Evolutionary conservation across 208 protist genomes (phyloP), one percentile per base, ranked within the genome.

Genomic region (Leishmania tarentolae): DNA sequence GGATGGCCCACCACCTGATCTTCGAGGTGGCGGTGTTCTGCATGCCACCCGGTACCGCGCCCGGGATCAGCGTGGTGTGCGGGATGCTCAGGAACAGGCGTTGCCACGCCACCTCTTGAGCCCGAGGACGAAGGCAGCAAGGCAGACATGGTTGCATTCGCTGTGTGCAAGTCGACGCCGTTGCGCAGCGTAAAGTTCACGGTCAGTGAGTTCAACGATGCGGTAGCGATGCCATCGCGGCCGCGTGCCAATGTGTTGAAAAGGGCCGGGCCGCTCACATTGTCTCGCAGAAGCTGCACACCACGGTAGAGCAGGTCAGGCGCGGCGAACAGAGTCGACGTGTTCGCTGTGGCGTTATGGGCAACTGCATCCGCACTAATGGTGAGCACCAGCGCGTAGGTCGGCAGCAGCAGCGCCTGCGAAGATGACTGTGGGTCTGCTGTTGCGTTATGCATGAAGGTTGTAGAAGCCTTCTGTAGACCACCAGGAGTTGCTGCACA

Each of bases 171-270:
- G 72, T 93, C 90, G 0, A 82, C 83, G 35, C 88, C 90, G 53
- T 83, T 93, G 82, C 84, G 83, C 77, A 92, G 81, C 40, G 88
- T 93, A 85, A 92, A 88, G 75, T 93, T 91, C 46, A 90, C 84
- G 0, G 84, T 80, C 50, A 91, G 71, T 72, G 86, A 46, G 78
- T 72, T 75, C 63, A 79, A 78, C 50, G 75, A 82, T 31, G 71
- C 28, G 24, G 73, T 82, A 21, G 71, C 79, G 17, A 53, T 31
- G 35, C 3, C 61, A 61, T 24, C 59, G n/a, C 42, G 17, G 37
- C 50, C 44, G 37, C 72, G 69, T 44, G 35, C 63, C 53, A 44
- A 77, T 1, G 78, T 72, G 15, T 66, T 46, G 28, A 95, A 84
- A 9, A 93, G 82, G 13, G 69, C 69, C 5, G 78, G 71, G 59